Evolutionary conservation across 805 yeast genomes (phyloP), one percentile per base, ranked within the genome.

Genomic region (Limtongia smithiae): DNA sequence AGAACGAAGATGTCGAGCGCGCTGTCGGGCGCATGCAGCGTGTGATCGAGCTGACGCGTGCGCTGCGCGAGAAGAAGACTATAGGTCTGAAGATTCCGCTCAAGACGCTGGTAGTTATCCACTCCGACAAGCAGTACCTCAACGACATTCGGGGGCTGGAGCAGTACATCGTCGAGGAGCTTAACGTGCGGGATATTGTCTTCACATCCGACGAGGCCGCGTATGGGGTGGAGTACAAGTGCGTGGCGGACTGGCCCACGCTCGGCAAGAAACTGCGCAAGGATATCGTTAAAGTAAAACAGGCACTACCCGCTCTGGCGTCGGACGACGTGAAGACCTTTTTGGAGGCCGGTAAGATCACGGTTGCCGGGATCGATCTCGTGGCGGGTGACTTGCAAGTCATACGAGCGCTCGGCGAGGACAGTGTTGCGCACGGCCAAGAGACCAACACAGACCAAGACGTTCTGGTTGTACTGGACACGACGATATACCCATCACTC

Each of bases 211-310:
- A 93, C 65, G 99, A 93, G 73, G 82, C 76, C 61, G 82, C 83
- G 65, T 91, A 90, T 66, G 93, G 90, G 62, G 97, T 93, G 54
- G 85, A 83, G 67, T 91, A 90, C 75, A 80, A 78, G 57, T 97
- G 91, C 37, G 94, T 86, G 68, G 98, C 98, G 41, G 99, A 93
- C 74, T 93, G 99, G 98, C 96, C 97, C 50, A 87, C 89, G 18
- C 78, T 93, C 60, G 99, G 99, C 73, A 93, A 91, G 78, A 93
- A 93, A 72, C 79, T 93, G 70, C 91, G 89, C 81, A 82, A 83
- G 67, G 97, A 90, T 62, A 94, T 86, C 54, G 88, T 85, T 73
- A 83, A 80, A 68, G 98, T 93, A 53, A 94, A 91, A 77, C 95
- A 83, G 64, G 97, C 94, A 15, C 77, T 93, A 61, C 97, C 97